Conservation (phyloP, 2,329 filamentous ascomycete genomes). For the Neofusicoccum kwambonambiense region DNA sequence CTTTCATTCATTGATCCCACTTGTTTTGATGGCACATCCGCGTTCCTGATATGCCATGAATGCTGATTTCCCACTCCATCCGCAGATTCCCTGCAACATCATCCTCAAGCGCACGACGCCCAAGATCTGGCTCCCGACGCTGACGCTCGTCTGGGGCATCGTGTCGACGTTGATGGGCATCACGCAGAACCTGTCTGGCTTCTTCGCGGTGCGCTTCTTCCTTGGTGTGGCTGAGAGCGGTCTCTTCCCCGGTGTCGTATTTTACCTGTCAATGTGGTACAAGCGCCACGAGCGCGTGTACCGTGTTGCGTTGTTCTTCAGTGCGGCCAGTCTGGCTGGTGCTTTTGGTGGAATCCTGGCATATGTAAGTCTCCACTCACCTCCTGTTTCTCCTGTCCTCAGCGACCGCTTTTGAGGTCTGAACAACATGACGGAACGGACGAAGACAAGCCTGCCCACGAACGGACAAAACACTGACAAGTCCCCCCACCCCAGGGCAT, state of each 20-base stretch:
- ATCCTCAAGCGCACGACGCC: slow-evolving; percentile 61
- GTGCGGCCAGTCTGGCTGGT: slow-evolving; percentile 56
- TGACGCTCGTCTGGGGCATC: slow-evolving; percentile 52
- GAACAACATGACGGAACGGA: neutral
- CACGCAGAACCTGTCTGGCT: slow-evolving; percentile 46
- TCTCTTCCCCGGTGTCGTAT: slow-evolving; percentile 45
- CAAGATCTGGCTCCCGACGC: slow-evolving; percentile 41
- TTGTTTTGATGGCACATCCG: no score
- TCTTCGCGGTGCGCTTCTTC: slow-evolving; percentile 49
- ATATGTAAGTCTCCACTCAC: slow-evolving; percentile 23
- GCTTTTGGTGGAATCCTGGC: slow-evolving; percentile 63
- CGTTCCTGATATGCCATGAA: no score
- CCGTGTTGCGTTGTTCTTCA: slow-evolving; percentile 60
- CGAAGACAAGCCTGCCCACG: no score
- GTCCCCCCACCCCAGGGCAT: slow-evolving; percentile 43
- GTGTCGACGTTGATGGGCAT: slow-evolving; percentile 53
- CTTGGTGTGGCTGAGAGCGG: slow-evolving; percentile 37
- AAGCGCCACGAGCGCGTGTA: slow-evolving; percentile 59
- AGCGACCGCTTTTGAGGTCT: neutral
- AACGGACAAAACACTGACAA: neutral
- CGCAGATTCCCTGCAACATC: slow-evolving; percentile 60
- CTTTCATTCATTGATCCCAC: no score
- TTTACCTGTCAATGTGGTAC: slow-evolving; percentile 64
- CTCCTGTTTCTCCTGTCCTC: neutral
- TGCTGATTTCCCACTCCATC: no score